phyloP scores from a whole-genome alignment of 257 asterid species.

The Galeopsis tetrahit region DNA sequence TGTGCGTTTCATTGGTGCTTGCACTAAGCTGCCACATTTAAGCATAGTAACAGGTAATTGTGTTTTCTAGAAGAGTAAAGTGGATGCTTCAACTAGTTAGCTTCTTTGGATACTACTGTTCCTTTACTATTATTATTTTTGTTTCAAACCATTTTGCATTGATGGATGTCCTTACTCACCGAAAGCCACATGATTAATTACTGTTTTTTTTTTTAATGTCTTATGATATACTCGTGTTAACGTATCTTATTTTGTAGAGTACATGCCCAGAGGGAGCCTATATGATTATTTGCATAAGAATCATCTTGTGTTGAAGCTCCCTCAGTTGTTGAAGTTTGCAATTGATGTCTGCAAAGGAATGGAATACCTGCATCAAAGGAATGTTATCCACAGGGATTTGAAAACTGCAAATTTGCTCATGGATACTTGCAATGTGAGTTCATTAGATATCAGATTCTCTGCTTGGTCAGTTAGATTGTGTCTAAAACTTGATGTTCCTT shows the following conservation, averaged over 20 bases:
- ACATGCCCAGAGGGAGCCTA: conserved; percentile 89
- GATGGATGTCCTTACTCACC: conserved; percentile 26
- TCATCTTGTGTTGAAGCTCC: conserved; percentile 59
- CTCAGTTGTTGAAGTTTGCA: conserved; percentile 73
- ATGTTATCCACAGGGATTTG: conserved; percentile 87
- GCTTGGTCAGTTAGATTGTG: not conserved
- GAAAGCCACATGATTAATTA: conserved; percentile 24
- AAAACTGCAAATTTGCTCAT: conserved; percentile 89
- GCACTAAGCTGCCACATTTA: conserved; percentile 74
- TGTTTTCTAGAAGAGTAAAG: conserved; percentile 31
- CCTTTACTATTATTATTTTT: conserved; percentile 2
- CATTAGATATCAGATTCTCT: not conserved
- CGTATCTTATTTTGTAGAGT: conserved; percentile 49
- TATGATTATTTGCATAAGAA: conserved; percentile 75
- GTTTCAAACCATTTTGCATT: not conserved
- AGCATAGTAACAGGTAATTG: conserved; percentile 83
- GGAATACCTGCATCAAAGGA: conserved; percentile 84
- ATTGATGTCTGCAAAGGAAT: conserved; percentile 92
- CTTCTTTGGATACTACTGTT: conserved; percentile 23
- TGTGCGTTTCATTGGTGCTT: conserved; percentile 87
- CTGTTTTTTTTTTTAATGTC: conserved; percentile 6
- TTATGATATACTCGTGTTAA: conserved; percentile 31
- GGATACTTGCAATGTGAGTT: conserved; percentile 68
- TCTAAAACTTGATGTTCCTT: conserved; percentile 17
- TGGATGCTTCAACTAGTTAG: conserved; percentile 24